phyloP scores from a whole-genome alignment of 2,329 filamentous ascomycete species.

The Nemania sp. region DNA sequence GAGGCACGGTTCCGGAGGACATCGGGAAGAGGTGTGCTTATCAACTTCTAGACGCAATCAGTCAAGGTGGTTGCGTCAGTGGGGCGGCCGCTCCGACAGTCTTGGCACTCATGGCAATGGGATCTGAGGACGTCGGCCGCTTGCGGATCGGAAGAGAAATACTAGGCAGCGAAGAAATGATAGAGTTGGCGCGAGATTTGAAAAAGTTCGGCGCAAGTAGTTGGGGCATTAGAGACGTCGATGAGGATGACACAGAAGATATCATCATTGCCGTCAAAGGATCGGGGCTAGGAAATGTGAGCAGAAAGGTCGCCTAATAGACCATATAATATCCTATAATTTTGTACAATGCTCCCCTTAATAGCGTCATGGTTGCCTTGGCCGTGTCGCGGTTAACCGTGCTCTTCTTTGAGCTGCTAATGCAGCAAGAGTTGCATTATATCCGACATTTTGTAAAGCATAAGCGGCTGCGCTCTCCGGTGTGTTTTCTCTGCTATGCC shows the following conservation, averaged over 20 bases:
- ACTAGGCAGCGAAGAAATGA: conserved; percentile 81
- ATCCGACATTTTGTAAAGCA: conserved; percentile 66
- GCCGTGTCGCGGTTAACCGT: conserved; percentile 49
- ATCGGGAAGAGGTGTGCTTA: conserved; percentile 89
- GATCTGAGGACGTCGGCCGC: conserved; percentile 92
- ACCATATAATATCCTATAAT: conserved; percentile 47
- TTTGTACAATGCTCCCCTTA: conserved; percentile 45
- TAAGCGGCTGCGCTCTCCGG: conserved; percentile 61
- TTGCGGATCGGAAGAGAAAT: conserved; percentile 85
- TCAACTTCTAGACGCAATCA: conserved; percentile 86
- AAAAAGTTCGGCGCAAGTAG: conserved; percentile 89
- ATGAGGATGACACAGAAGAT: conserved; percentile 74
- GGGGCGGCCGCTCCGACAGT: conserved; percentile 78
- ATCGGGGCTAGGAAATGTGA: conserved; percentile 92
- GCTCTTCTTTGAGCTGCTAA: conserved; percentile 60
- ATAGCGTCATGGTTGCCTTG: conserved; percentile 42
- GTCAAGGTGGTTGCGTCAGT: conserved; percentile 84
- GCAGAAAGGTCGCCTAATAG: conserved; percentile 80
- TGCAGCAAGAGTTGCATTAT: conserved; percentile 66
- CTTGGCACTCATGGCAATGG: conserved; percentile 96
- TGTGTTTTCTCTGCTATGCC: conserved; percentile 54
- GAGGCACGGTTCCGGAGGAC: conserved; percentile 89
- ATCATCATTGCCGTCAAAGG: conserved; percentile 93
- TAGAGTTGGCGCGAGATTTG: conserved; percentile 85
- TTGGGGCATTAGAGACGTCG: conserved; percentile 86